Evolutionary conservation across 768 basidiomycete genomes (phyloP), one percentile per base, ranked within the genome.

Genomic region (Lactarius quietus): DNA sequence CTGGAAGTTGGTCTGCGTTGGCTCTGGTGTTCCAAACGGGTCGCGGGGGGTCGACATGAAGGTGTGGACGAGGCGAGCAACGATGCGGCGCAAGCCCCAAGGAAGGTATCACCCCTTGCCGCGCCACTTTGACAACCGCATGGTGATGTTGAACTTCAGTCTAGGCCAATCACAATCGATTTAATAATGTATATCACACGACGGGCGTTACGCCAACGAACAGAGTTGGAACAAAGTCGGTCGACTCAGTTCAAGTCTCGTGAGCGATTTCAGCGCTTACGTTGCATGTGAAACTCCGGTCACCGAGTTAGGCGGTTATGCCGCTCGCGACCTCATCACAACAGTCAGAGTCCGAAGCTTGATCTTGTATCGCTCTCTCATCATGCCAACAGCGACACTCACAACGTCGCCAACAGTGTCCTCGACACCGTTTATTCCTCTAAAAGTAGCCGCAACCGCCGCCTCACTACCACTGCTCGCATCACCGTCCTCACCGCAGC

Each of bases 361-460:
- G 38, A 61, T 38, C 20, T 26, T 33, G n/a, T 14, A 15, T 10
- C 33, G 6, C 35, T 57, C 26, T n/a, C 45, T 20, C 31, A 58
- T 20, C 10, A 69, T 69, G 65, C 65, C 68, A 36, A 63, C 65
- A 4, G 61, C 66, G 12, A 69, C 68, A 6, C 26, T 63, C 1
- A 69, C 62, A 10, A 68, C 60, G 59, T 53, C 68, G 4, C 57
- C 68, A 5, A 33, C 65, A 18, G 18, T 48, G 28, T 26, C 60
- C 9, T 23, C 58, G 7, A 5, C 65, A 9, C 35, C 64, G 23
- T 38, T 61, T 31, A 41, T 69, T 20, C 65, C 65, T 18, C 20
- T 66, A 18, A 67, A 69, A 36, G 56, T 45, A 10, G 14, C 55
- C 9, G 39, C 36, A 9, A 33, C 48, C 33, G 17, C 36, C 29